Percentiles rank a stretch among this genome's conserved stretches.
phyloP scores from a whole-genome alignment of 1,284 basidiomycete species.

The Rhizoctonia solani region DNA sequence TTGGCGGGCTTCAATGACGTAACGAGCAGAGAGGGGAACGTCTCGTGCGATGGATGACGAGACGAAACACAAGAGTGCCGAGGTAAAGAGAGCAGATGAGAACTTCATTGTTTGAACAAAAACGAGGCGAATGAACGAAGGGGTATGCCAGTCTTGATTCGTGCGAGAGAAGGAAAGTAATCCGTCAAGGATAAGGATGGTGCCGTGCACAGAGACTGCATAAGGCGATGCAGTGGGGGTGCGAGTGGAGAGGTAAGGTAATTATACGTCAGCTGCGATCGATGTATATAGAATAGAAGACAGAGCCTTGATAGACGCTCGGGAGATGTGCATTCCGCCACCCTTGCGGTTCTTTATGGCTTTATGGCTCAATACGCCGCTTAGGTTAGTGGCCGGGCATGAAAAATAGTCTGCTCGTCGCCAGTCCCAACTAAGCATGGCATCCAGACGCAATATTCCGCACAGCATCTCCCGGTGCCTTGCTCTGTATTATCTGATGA shows the following conservation, averaged over 20 bases:
- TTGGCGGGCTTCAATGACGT: constrained; percentile 16
- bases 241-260: constrained; percentile 2
- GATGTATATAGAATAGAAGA: constrained; percentile 8
- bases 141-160: constrained; percentile 15
- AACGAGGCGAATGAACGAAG: constrained; percentile 10
- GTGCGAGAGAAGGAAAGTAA: constrained; percentile 30
- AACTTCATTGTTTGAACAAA: constrained; percentile 25
- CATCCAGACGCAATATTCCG: not conserved
- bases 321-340: not conserved
- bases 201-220: constrained; percentile 26
- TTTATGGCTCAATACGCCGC: no score
- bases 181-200: constrained; percentile 30
- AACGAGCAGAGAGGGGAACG: not conserved
- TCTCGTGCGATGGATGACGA: constrained; percentile 19
- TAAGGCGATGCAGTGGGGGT: constrained; percentile 15
- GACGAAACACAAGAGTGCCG: constrained; percentile 5
- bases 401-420: not conserved
- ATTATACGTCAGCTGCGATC: not conserved
- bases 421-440: no score
- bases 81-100: constrained; percentile 14
- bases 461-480: not conserved
- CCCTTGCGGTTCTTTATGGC: constrained; percentile 21
- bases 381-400: not conserved
- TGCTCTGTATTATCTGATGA: not conserved
- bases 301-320: constrained; percentile 25